phyloP scores from a whole-genome alignment of 2,329 filamentous ascomycete species.

The Aureobasidium sp. region DNA sequence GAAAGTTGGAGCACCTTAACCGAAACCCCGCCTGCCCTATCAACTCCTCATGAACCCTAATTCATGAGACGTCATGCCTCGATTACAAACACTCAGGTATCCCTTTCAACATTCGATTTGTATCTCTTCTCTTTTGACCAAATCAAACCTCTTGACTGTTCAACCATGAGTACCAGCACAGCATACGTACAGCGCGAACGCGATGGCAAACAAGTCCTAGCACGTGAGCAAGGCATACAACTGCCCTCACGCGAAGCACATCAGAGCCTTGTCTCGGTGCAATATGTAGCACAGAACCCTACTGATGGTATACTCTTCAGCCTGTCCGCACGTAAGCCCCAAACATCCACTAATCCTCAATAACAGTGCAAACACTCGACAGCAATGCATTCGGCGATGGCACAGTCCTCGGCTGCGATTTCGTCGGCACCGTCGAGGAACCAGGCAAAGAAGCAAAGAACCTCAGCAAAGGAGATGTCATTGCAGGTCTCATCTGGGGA shows the following conservation, averaged over 20 bases:
- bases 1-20: too few relatives aligned
- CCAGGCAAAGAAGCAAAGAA: constrained; percentile 45
- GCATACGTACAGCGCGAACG: background rate
- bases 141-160: background rate
- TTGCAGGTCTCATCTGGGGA: constrained; percentile 39
- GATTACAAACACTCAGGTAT: background rate
- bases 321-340: background rate
- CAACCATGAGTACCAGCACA: background rate
- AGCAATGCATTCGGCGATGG: constrained; percentile 2
- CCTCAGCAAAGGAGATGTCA: constrained; percentile 45
- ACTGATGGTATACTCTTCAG: constrained; percentile 39
- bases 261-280: constrained; percentile 41
- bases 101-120: background rate
- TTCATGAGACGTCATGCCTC: background rate
- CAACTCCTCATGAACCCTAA: background rate
- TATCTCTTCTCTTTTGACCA: background rate
- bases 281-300: constrained; percentile 49
- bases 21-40: background rate
- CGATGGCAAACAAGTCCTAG: background rate
- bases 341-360: background rate
- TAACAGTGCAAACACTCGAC: constrained; percentile 7
- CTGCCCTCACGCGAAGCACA: background rate
- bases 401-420: constrained; percentile 42
- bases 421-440: constrained; percentile 45
- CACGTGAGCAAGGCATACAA: background rate